A percentile compares a stretch with the other conserved stretches of the same genome.
phyloP scores from a whole-genome alignment of 2,329 filamentous ascomycete species.

The Hypomyces rosellus region DNA sequence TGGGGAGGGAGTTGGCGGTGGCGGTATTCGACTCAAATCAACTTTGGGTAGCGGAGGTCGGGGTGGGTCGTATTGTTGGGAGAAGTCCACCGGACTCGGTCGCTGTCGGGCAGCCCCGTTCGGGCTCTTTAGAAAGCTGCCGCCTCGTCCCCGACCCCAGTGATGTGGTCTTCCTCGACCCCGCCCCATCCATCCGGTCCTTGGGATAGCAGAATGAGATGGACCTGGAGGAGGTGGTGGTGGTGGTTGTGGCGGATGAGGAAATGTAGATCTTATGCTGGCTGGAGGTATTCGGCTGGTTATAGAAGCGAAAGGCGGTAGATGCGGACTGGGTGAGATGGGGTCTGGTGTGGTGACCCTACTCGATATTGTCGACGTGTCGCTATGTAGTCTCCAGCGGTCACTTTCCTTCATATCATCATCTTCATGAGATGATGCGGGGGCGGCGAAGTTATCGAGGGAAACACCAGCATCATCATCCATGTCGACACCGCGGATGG shows the following conservation, averaged over 20 bases:
- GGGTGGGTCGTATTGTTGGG: conserved; percentile 1
- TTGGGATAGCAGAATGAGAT: conserved; percentile 6
- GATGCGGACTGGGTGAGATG: conserved; percentile 14
- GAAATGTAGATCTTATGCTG: conserved; percentile 9
- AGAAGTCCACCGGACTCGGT: conserved; percentile 1
- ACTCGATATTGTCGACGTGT: conserved; percentile 24
- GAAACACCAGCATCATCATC: conserved; percentile 5
- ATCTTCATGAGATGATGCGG: conserved; percentile 21
- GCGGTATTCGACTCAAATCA: background rate
- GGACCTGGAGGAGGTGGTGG: conserved; percentile 11
- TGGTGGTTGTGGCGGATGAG: conserved; percentile 10
- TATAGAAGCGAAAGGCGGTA: conserved; percentile 12
- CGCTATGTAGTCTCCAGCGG: conserved; percentile 20
- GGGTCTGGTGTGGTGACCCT: conserved; percentile 22
- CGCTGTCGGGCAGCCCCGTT: conserved; percentile 10
- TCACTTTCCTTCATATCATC: conserved; percentile 22
- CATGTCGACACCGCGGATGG: conserved; percentile 4
- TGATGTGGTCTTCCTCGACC: conserved; percentile 7
- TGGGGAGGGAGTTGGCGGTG: background rate
- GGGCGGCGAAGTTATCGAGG: conserved; percentile 6
- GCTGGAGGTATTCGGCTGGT: conserved; percentile 12
- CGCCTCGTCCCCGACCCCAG: conserved; percentile 6
- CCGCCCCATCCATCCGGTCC: conserved; percentile 6
- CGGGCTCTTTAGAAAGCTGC: conserved; percentile 9
- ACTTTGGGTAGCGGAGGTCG: background rate